Base-by-base conservation (phyloP, 2,329 filamentous ascomycete species). In the Exophiala oligosperma region DNA sequence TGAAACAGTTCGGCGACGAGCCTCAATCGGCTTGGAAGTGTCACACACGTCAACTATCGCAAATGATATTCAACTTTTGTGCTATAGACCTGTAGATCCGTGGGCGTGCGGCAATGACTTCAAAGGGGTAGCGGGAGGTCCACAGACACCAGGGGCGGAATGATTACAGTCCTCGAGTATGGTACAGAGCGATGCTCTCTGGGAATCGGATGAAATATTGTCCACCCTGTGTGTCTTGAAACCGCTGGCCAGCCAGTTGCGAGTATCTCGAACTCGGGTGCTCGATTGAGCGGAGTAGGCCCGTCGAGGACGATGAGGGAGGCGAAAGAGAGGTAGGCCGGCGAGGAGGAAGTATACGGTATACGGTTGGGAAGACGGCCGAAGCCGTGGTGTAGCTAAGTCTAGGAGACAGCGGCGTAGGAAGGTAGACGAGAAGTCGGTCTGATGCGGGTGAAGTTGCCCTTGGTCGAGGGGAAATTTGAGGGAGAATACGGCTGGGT, bases 241-340 rank as follows among this genome's bases (percentile, higher is more conserved):
- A 37, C 29, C 24, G 17, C 35, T 59, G 38, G 35, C 56, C 40
- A 29, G 49, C 44, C 49, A 56, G 44, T 21, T 48, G 35, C 52
- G 23, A 21, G 35, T 29, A 8, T 49, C 7, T 41, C 24, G 23
- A 38, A n/a, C 21, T 21, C 7, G 29, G 50, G 17, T 23, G 12
- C 12, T 54, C 44, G 14, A 57, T 40, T 12, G 51, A 40, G 57
- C 60, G 54, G 54, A 62, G 60, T 57, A 57, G 55, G 57, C 54
- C 32, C 60, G 35, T 46, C 47, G 40, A 55, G 46, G 57, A 32
- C 54, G 41, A 41, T 56, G 53, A 62, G 43, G 41, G 49, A 49
- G 21, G 46, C 23, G 12, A 32, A 12, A 43, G 21, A 37, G 21
- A 24, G 32, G 21, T 49, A 49, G 29, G 43, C 52, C 17, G 40